phyloP scores from a whole-genome alignment of 352 stramenopile species.

The Pythium apleroticum region DNA sequence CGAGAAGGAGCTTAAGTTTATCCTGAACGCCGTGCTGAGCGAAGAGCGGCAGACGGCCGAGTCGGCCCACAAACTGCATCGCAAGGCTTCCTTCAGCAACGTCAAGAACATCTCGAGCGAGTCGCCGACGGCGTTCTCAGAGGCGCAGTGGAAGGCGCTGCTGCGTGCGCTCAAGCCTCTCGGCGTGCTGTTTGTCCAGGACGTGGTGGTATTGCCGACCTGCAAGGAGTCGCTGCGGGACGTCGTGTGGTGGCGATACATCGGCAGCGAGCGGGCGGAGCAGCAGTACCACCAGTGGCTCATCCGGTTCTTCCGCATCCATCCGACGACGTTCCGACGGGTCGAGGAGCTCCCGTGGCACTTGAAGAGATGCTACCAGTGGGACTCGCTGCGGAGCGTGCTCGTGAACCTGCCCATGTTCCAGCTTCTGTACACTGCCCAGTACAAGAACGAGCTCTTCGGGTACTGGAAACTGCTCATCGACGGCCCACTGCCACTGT shows the following conservation, averaged over 20 bases:
- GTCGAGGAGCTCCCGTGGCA: conserved; percentile 93
- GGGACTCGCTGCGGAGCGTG: conserved; percentile 81
- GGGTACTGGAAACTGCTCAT: conserved; percentile 89
- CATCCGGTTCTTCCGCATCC: conserved; percentile 81
- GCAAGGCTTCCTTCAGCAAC: conserved; percentile 36
- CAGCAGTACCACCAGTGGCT: conserved; percentile 81
- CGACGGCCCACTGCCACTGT: conserved; percentile 65
- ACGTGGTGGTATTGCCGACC: conserved; percentile 85
- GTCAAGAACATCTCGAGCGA: conserved; percentile 32
- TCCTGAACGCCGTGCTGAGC: conserved; percentile 58
- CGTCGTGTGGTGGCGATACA: conserved; percentile 87
- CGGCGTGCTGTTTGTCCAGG: conserved; percentile 78
- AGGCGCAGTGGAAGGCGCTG: conserved; percentile 70
- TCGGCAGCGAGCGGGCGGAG: conserved; percentile 67
- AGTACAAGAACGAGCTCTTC: conserved; percentile 90
- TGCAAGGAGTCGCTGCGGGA: conserved; percentile 89
- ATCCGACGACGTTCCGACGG: conserved; percentile 75
- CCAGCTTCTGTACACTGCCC: conserved; percentile 88
- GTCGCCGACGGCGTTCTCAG: conserved; percentile 50
- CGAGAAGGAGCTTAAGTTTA: conserved; percentile 83
- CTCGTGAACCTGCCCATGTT: conserved; percentile 92
- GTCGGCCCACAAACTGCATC: conserved; percentile 18
- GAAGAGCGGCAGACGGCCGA: conserved; percentile 34
- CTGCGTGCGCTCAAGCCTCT: conserved; percentile 68
- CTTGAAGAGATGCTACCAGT: conserved; percentile 88